Evolutionary conservation across 108 stramenopile genomes (phyloP), one percentile per base, ranked within the genome.

Genomic region (Discostella stelligeroides): DNA sequence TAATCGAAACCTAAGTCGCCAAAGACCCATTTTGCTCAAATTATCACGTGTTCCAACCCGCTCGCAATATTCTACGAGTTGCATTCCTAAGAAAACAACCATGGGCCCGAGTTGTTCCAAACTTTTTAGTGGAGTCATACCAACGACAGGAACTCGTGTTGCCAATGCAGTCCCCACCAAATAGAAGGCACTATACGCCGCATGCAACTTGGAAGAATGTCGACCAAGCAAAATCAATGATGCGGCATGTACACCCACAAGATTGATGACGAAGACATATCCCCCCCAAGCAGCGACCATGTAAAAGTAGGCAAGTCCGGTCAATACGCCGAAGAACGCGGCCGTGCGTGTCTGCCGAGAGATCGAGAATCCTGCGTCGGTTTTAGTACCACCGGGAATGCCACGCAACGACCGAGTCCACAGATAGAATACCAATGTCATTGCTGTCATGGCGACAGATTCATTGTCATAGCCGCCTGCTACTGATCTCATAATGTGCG

Each of bases 201-300:
- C 65, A 82, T 96, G 88, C n/a, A 97, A 61, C 59, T 90, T 87
- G 38, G 84, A 70, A n/a, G 87, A 81, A 75, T 90, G 97, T 20
- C 94, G 75, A 20, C 94, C 94, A 18, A 88, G 43, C 39, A 97
- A 64, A 7, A 98, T 80, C 23, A 98, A 72, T 15, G 67, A 46
- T 1, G 88, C 75, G 2, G 94, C 94, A 81, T 98, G 95, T 20
- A 91, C 69, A 21, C 95, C 97, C 47, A 99, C 84, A 53, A 98
- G 83, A 83, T 99, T 99, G 70, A 98, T 72, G 25, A 99, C 97
- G 85, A 99, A 99, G 56, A 98, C 95, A 66, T 97, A 99, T 14
- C 99, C 99, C 56, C 99, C 99, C 99, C 99, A 99, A 0, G 97
- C 91, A 3, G 98, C 98, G n/a, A 97, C 99, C 99, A 99, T 99